Evolutionary conservation across 208 protist genomes (phyloP), one percentile per base, ranked within the genome.

Genomic region (Crithidia brevicula): DNA sequence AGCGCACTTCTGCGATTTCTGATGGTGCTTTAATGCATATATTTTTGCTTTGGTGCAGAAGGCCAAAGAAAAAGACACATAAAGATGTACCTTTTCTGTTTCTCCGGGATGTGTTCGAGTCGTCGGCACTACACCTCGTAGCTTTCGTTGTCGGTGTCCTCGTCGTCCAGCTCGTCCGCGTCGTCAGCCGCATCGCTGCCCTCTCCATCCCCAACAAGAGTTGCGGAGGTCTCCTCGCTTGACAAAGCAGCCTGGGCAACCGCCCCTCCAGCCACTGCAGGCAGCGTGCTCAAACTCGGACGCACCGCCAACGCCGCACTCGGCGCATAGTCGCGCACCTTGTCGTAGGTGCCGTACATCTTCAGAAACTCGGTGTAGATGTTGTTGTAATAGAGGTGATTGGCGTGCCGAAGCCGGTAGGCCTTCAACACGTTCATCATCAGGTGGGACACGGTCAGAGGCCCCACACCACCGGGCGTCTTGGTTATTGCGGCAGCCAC

Each of bases 391-490:
- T 62, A 79, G 31, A 73, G 51, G 11, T 66, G 58, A 27, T 82
- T 70, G 16, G 74, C 71, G 64, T 77, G 42, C 0, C 81, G 73
- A 38, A 86, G 43, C 23, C 72, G 63, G 42, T 77, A 81, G 8
- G 85, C 90, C 59, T 91, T 89, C 33, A 97, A 69, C 2, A 94
- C 96, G 78, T 96, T 98, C 51, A 83, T 69, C 85, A 98, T 87
- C 4, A 98, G 68, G 57, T 92, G 88, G 10, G 91, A 91, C 45
- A 98, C 91, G 4, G 97, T 99, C 81, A 99, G 97, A 1, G 98
- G 98, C 16, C 98, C 98, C 10, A 99, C 97, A 53, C 98, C 97
- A 34, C 98, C 97, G 8, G 98, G 98, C 5, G 98, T 96, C 11
- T 97, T 97, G 4, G 98, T 98, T 30, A 99, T 89, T 23, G 83